Evolutionary conservation across 768 basidiomycete genomes (phyloP), one percentile per base, ranked within the genome.

Genomic region (Leccinum imitatum): DNA sequence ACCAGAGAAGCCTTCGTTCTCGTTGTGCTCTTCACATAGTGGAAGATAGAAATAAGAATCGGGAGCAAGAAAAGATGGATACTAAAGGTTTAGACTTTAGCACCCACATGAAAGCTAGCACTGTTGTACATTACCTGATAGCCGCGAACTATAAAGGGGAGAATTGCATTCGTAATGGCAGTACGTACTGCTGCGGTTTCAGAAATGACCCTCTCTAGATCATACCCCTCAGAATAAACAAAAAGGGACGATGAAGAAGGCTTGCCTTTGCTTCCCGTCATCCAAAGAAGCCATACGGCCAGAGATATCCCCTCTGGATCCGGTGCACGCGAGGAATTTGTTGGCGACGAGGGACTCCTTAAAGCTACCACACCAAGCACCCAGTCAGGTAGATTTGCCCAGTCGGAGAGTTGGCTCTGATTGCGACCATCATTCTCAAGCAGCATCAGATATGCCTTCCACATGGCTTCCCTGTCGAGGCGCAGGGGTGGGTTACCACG

Each of bases 391-490:
- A 81, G 59, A 47, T 65, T 66, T 44, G 81, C 81, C 78, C 80
- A 82, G 21, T 66, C 59, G 21, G 73, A 51, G 19, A 84, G 73
- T 47, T 82, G 83, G 1, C 63, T 62, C 54, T 75, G 72, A 59
- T 84, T 84, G 59, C 70, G 68, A 21, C 79, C 79, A 54, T 82
- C 83, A 50, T 80, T 79, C 68, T 85, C 84, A 23, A 79, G 68
- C 50, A 84, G 63, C 82, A 86, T 83, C 37, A 84, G 58, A 61
- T 81, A 84, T 11, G 74, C 78, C 17, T 76, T 79, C 85, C 85
- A 86, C 15, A 85, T 71, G 63, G 83, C 82, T 53, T 81, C 75
- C 30, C 65, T 44, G 27, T 75, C 71, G 14, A 57, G 50, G 31
- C 19, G 57, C 25, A 52, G 27, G 51, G 61, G 65, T 1, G 57